Evolutionary conservation across 2,329 filamentous ascomycete genomes (phyloP), one percentile per base, ranked within the genome.

Genomic region (Paecilomyces variotii): DNA sequence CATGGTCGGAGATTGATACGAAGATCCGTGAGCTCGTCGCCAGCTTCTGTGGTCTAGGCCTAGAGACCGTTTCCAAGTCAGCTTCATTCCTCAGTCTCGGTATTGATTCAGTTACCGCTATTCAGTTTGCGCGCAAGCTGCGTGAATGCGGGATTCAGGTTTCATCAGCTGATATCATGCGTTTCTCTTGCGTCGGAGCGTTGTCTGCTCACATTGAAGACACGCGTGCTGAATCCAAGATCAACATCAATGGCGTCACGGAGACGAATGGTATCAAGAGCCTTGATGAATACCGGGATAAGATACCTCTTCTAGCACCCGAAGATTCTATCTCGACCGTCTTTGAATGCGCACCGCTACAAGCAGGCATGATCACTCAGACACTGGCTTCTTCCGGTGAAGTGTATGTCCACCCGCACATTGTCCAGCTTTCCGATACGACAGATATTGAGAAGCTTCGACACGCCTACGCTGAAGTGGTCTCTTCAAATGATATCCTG

Each of bases 341-440:
- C 39, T 74, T 71, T 53, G 61, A 67, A 3, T 95, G 91, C 68
- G 93, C 91, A 0, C 83, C 91, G 0, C 75, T 96, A 1, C 91
- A 96, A 67, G 85, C 91, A 65, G 91, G 91, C 0, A 91, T 96
- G 78, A 84, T 96, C 50, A 87, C 87, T 0, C 82, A 85, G 54
- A 86, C 86, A 2, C 70, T 87, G 34, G 80, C 82, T 7, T 83
- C 78, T n/a, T 67, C 76, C 0, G 63, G 67, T 10, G 57, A 63
- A 45, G 74, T 87, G 0, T 96, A 96, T 68, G 93, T 92, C 68
- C 90, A 91, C 61, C 78, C 80, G 0, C 95, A 96, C 66, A 72
- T 74, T 0, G 82, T 92, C 51, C 62, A 73, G 0, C 72, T 95
- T 0, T 57, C 69, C 0, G 58, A 71, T 0, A 60, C 70, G 0